Base-by-base conservation (phyloP, 129 eudicot genomes). In the Calendula officinalis region DNA sequence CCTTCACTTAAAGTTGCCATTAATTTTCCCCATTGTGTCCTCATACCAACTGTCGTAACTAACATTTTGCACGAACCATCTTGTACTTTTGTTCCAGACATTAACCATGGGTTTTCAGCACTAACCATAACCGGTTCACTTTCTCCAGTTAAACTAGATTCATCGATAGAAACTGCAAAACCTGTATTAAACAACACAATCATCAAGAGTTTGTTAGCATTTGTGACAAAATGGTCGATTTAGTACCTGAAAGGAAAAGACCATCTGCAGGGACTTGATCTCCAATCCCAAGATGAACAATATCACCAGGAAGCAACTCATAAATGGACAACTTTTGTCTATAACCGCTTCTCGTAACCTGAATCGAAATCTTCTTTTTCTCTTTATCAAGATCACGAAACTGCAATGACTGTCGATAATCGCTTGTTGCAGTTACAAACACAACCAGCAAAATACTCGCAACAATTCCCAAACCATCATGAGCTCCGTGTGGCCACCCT, bases 221-320 rank as follows among this genome's bases (percentile, higher is more conserved):
- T 22, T 22, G 30, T 22, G 30, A 22, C 30, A 22, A 22, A 22
- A 22, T 22, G 2, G 30, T 22, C 30, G 2, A 22, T 22, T 22
- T 22, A 22, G 30, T 22, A 22, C 30, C 30, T 2, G 95, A 85
- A 36, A 92, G 68, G 47, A 92, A 92, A 56, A 92, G 92, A n/a
- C 99, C 99, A 66, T 92, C 99, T 9, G 99, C 96, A 3, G 96
- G 96, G 56, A 88, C 99, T 71, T 92, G 99, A 60, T 92, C 99
- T n/a, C 99, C 98, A 51, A 88, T 92, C 0, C 85, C 76, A 33
- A 92, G 87, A 76, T 92, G 96, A 27, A 92, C 91, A 44, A 92
- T 85, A 77, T 92, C 99, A 37, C 99, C 99, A 8, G 92, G 79
- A 16, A 92, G 77, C 27, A 92, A 75, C 3, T 81, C 86, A 68